Base-by-base conservation (phyloP, 129 eudicot genomes). In the Flaveria linearis region DNA sequence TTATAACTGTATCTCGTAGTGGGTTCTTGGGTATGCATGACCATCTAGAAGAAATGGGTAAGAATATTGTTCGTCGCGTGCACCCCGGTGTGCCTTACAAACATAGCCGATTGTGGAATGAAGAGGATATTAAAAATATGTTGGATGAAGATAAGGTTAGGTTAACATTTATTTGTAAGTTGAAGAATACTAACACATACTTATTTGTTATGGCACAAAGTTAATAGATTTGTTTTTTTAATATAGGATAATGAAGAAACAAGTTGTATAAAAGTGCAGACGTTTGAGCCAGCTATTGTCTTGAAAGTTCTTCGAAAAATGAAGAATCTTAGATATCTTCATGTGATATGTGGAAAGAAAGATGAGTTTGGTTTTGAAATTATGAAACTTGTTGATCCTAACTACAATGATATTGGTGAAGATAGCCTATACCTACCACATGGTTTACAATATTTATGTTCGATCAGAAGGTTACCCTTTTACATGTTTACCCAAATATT, bases 81-180 rank as follows among this genome's bases (percentile, higher is more conserved):
- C 62, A 56, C 26, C 62, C 12, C 28, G 1, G 7, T 8, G 62
- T n/a, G 62, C 62, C 62, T 56, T 10, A 18, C 28, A 56, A 9
- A 56, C 62, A 56, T 56, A 56, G 62, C 62, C 28, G 62, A 56
- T 56, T 56, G 14, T 56, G 62, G 62, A 56, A 7, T 56, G 1
- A 56, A 18, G 26, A 56, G 28, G 62, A 56, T 3, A 18, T 56
- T 9, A 10, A 56, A 56, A 23, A 18, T 56, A 56, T 56, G 18
- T 56, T 56, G 14, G 62, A n/a, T 17, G 3, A 56, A 56, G 62
- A 23, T 56, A 55, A 56, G 62, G 9, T 56, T 56, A 56, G 62
- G 3, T 56, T 18, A 14, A 56, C 4, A 0, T 56, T 18, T 18
- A 56, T 56, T 56, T 56, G 13, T 56, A 17, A 18, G 28, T 18